Conservation (phyloP, 768 basidiomycete species). For the Mycena pura region DNA sequence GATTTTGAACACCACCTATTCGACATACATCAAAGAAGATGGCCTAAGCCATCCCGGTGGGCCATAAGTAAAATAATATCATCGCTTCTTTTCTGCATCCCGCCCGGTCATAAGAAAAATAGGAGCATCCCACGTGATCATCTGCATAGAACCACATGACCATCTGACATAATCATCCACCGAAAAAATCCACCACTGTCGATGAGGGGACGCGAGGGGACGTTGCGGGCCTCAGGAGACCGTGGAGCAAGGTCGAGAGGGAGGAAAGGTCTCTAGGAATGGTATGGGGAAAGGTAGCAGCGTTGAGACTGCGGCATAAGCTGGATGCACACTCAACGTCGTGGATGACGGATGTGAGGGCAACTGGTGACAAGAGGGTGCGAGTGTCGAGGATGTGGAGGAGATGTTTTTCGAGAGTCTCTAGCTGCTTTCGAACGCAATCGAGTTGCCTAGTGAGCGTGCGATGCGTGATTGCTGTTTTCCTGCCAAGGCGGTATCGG, state of each 20-base stretch:
- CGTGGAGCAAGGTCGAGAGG: neutral
- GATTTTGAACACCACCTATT: too few species aligned
- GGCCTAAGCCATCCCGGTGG: too few species aligned
- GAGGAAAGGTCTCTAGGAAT: neutral
- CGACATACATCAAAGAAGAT: too few species aligned
- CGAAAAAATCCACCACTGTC: too few species aligned
- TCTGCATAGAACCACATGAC: too few species aligned
- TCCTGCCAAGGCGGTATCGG: constrained; percentile 1
- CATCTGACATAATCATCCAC: too few species aligned
- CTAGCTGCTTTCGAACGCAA: neutral
- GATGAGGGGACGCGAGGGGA: neutral
- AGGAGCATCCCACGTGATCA: too few species aligned
- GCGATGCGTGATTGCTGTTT: neutral
- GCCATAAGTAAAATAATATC: too few species aligned
- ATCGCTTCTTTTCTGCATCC: too few species aligned
- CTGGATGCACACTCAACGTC: constrained; percentile 1
- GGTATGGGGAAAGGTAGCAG: neutral
- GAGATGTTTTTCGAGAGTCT: neutral
- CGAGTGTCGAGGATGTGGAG: neutral
- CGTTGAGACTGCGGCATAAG: neutral
- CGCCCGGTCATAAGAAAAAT: too few species aligned
- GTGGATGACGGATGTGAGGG: constrained; percentile 1
- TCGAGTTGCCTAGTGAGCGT: neutral
- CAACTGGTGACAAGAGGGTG: neutral
- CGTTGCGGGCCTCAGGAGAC: neutral